Conservation (phyloP, 345 rosid species). For the Acer campestre region DNA sequence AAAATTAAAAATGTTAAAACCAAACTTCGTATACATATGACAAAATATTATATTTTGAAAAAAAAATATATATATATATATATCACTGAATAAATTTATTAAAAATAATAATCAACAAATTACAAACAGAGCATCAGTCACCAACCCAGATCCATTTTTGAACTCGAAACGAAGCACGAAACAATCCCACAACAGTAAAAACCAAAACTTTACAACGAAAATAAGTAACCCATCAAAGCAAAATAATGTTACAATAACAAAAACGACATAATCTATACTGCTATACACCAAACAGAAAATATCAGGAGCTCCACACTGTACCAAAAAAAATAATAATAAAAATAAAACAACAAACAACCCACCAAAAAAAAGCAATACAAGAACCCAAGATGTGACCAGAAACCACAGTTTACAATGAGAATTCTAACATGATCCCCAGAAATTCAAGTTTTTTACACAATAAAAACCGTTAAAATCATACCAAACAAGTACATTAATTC, state of each 20-base stretch:
- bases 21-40: not conserved
- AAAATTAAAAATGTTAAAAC: not conserved
- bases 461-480: conserved; percentile 18
- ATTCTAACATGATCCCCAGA: conserved; percentile 34
- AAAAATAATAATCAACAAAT: not conserved
- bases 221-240: conserved; percentile 19
- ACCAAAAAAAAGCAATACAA: not conserved
- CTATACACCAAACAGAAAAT: conserved; percentile 5
- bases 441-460: conserved; percentile 9
- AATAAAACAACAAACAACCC: not conserved
- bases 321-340: not conserved
- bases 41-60: not conserved
- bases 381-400: conserved; percentile 1
- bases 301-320: conserved; percentile 5
- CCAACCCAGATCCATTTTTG: conserved; percentile 36
- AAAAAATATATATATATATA: too few species aligned
- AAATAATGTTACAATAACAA: conserved; percentile 27
- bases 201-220: not conserved
- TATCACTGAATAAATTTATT: not conserved
- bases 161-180: conserved; percentile 23
- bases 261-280: not conserved
- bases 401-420: conserved; percentile 18
- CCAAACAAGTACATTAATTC: conserved; percentile 24
- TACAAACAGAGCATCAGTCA: not conserved
- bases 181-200: conserved; percentile 6